Evolutionary conservation across 306 rosid species (phyloP).

Genomic region (Neltuma alba): DNA sequence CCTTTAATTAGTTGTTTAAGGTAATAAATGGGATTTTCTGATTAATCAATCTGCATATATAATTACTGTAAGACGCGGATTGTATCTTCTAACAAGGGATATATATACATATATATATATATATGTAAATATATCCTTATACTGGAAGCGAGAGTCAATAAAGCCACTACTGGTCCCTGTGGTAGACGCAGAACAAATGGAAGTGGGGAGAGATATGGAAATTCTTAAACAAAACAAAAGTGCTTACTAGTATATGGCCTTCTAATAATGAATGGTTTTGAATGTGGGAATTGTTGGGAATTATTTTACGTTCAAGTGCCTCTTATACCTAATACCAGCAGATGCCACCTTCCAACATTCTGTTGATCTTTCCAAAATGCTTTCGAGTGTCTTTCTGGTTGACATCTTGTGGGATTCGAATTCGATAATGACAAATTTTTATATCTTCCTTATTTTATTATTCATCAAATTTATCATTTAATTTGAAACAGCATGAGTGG

Average conservation of each 20-base stretch:
- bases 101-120: neutral
- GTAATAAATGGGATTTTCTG: neutral
- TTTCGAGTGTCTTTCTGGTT: slow-evolving; percentile 39
- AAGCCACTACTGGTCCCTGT: neutral
- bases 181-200: neutral
- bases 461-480: neutral
- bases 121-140: no score
- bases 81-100: neutral
- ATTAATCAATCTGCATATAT: neutral
- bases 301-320: slow-evolving; percentile 6
- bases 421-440: slow-evolving; percentile 40
- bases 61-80: neutral
- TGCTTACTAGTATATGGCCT: neutral
- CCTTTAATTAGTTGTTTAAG: slow-evolving; percentile 14
- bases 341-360: slow-evolving; percentile 32
- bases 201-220: slow-evolving; percentile 11
- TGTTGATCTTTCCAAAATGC: slow-evolving; percentile 19
- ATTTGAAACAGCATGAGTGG: no score
- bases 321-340: slow-evolving; percentile 10
- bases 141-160: neutral
- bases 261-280: neutral
- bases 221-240: slow-evolving; percentile 43
- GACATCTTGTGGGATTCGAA: slow-evolving; percentile 31
- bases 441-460: neutral
- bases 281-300: neutral